A percentile compares a stretch with the other conserved stretches of the same genome.
phyloP scores from a whole-genome alignment of 2,329 filamentous ascomycete genomes.

The Verticillium longisporum region DNA sequence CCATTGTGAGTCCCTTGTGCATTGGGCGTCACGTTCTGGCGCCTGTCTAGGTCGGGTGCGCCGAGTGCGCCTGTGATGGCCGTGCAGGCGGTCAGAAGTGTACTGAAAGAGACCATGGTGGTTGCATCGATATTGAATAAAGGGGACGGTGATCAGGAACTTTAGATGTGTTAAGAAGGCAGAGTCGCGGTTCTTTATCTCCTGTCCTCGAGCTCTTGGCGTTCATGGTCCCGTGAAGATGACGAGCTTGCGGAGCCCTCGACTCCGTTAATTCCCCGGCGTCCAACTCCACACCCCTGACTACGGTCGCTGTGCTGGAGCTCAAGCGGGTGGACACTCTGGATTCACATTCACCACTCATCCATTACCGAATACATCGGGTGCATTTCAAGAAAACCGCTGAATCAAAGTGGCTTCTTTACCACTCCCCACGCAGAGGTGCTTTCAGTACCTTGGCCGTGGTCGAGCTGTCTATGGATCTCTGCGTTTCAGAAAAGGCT shows the following conservation, averaged over 20 bases:
- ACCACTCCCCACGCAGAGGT: too few relatives aligned
- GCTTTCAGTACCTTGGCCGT: too few relatives aligned
- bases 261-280: background rate
- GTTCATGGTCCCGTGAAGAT: background rate
- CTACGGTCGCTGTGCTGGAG: too few relatives aligned
- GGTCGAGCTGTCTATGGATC: too few relatives aligned
- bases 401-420: too few relatives aligned
- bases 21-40: conserved; percentile 23
- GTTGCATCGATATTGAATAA: background rate
- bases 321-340: too few relatives aligned
- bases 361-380: too few relatives aligned
- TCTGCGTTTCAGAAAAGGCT: too few relatives aligned
- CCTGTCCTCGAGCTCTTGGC: background rate
- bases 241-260: background rate
- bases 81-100: conserved; percentile 2
- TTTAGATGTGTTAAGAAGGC: background rate
- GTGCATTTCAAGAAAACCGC: too few relatives aligned
- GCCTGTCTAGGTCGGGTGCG: conserved; percentile 2
- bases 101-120: conserved; percentile 2
- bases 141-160: background rate
- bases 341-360: too few relatives aligned
- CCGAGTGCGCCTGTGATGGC: conserved; percentile 8
- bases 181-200: background rate
- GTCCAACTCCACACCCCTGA: background rate
- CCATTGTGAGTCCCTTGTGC: conserved; percentile 27